phyloP scores from a whole-genome alignment of 306 rosid genomes.

The Prunus salicina region DNA sequence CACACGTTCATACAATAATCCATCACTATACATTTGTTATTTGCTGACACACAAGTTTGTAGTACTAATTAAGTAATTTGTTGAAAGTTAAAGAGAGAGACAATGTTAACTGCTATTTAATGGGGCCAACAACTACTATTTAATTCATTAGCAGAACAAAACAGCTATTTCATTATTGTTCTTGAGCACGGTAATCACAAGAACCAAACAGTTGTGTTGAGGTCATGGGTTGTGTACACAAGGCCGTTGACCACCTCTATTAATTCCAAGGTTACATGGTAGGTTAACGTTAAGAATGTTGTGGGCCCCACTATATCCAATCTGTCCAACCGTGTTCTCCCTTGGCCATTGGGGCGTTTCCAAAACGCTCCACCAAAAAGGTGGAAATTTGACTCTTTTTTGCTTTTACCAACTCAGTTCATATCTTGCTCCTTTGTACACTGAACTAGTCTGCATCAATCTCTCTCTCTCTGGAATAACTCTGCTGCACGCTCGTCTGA shows the following conservation, averaged over 20 bases:
- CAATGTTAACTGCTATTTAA: too few species aligned
- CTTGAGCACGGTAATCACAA: neutral
- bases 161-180: neutral
- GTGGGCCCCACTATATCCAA: constrained; percentile 41
- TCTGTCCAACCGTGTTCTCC: neutral
- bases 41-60: too few species aligned
- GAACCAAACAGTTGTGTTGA: neutral
- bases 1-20: too few species aligned
- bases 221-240: neutral
- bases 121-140: neutral
- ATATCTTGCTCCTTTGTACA: neutral
- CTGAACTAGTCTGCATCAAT: neutral
- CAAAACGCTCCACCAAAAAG: neutral
- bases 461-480: neutral
- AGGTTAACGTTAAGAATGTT: constrained; percentile 11
- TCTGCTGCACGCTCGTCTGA: constrained; percentile 29
- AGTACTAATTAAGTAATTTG: too few species aligned
- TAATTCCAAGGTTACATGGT: neutral
- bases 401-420: neutral
- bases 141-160: neutral
- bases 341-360: constrained; percentile 20
- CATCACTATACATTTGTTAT: too few species aligned
- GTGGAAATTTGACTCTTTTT: neutral
- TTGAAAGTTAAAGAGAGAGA: too few species aligned
- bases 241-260: constrained; percentile 8